These are phyloP conservation scores for Adansonia gregorii DNA, from an alignment of 441 rosid genomes.

Conservation along the genomic window DNA sequence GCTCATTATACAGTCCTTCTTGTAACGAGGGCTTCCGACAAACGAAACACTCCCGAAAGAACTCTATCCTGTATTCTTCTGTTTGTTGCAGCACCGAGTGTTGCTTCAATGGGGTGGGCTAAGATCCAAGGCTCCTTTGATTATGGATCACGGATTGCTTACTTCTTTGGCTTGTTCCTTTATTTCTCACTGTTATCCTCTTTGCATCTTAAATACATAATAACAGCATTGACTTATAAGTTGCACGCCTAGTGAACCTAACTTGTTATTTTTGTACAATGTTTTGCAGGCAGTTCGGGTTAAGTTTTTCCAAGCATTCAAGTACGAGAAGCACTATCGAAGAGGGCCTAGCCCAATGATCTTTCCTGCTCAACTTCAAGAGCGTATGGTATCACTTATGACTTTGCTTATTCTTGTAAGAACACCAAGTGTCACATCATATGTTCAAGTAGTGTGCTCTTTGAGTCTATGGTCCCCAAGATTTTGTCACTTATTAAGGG, in stretches of 20 bases:
- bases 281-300: constrained; percentile 67
- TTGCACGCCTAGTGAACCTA: background rate
- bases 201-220: background rate
- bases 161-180: constrained; percentile 88
- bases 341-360: too few relatives aligned
- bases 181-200: constrained; percentile 60
- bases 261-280: background rate
- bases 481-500: too few relatives aligned
- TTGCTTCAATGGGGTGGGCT: constrained; percentile 90
- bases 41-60: constrained; percentile 85
- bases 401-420: too few relatives aligned
- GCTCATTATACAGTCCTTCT: constrained; percentile 83
- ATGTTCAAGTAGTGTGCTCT: too few relatives aligned
- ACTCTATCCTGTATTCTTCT: constrained; percentile 91
- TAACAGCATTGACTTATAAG: background rate
- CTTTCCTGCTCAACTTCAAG: too few relatives aligned
- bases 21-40: constrained; percentile 91
- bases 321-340: constrained; percentile 40
- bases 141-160: constrained; percentile 68
- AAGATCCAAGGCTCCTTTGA: constrained; percentile 68
- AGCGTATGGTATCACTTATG: too few relatives aligned
- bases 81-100: constrained; percentile 87
- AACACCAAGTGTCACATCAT: too few relatives aligned
- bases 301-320: constrained; percentile 80
- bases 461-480: too few relatives aligned